Conservation (phyloP, 306 rosid species). For the Vigna hirtella region DNA sequence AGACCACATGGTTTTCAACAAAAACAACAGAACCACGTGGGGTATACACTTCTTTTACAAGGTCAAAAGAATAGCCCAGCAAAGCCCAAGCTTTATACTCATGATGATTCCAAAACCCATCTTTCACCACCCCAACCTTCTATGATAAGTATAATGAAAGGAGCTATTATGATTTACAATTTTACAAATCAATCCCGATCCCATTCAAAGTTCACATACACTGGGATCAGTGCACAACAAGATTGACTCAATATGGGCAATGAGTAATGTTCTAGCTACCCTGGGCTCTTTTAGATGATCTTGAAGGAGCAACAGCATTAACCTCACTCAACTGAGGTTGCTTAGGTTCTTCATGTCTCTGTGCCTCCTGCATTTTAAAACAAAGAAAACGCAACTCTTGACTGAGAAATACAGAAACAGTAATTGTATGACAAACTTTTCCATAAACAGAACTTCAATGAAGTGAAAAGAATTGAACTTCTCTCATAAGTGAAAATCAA, state of each 20-base stretch:
- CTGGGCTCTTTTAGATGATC: conserved; percentile 62
- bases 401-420: neutral
- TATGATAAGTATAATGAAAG: conserved; percentile 53
- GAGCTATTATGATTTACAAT: conserved; percentile 85
- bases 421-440: neutral
- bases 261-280: conserved; percentile 56
- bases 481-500: neutral
- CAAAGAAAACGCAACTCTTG: conserved; percentile 17
- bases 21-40: conserved; percentile 88
- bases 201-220: conserved; percentile 51
- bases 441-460: neutral
- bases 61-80: conserved; percentile 74
- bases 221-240: conserved; percentile 51
- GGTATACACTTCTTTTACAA: conserved; percentile 58
- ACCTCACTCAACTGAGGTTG: conserved; percentile 52
- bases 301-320: conserved; percentile 61
- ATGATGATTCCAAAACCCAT: conserved; percentile 58
- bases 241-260: conserved; percentile 47
- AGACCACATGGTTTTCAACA: conserved; percentile 76
- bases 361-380: conserved; percentile 60
- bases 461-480: neutral
- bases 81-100: conserved; percentile 55
- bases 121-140: conserved; percentile 61
- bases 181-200: conserved; percentile 75
- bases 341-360: conserved; percentile 59